Evolutionary conservation across 441 rosid genomes (phyloP), one percentile per base, ranked within the genome.

Genomic region (Flueggea neowawraea): DNA sequence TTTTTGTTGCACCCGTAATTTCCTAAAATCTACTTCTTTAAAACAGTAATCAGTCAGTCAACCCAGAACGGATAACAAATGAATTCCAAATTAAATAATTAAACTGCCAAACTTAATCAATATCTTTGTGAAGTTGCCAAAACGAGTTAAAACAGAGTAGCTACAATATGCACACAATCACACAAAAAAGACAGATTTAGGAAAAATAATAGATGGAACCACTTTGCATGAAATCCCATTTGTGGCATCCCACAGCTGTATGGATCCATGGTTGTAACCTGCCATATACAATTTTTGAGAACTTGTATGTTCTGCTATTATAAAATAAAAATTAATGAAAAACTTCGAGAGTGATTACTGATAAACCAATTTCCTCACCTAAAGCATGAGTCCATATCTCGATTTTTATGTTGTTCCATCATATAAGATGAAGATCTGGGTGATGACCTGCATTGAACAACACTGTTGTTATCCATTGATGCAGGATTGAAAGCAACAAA

Each of bases 371-470:
- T 66, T 54, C 13, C 84, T 85, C 70, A 87, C 96, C 99, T 66
- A 86, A 79, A 0, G 95, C 84, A 80, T 91, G 97, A 0, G 99
- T 91, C 90, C 99, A 89, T 73, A 91, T 87, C 78, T 91, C 97
- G 54, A 94, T 78, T 48, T 79, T 87, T 8, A 87, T 82, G 77
- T 86, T 83, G 76, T 94, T 94, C 99, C 99, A 94, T 67, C 94
- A 90, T 12, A 87, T 88, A 54, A 91, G 94, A 84, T 94, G 99
- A 74, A 94, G n/a, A n/a, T n/a, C n/a, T n/a, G n/a, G n/a, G n/a
- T n/a, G n/a, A n/a, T n/a, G n/a, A n/a, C n/a, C n/a, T 91, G 84
- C 82, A 77, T 52, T 22, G 61, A 62, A 45, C 22, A 45, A 57
- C 48, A 66, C 58, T n/a, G 44, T 31, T 52, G 59, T 58, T 41